Conservation (phyloP, 2,329 filamentous ascomycete species). For the Colletotrichum lupini region DNA sequence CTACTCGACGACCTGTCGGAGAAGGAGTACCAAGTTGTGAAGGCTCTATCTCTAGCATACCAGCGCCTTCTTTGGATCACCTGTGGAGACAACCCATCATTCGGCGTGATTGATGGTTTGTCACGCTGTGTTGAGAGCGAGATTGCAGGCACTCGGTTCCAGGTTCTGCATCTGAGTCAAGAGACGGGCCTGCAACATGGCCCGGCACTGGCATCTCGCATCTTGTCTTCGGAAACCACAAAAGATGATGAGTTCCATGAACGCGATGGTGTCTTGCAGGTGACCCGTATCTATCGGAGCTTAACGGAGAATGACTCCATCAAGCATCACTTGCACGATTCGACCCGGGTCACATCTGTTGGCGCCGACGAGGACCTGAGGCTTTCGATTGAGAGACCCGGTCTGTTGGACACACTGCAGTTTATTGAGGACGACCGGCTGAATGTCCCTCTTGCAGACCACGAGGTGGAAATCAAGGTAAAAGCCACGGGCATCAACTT, state of each 20-base stretch:
- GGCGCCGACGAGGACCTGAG: slow-evolving; percentile 6
- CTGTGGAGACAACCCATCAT: background rate
- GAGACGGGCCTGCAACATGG: background rate
- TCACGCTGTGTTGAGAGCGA: background rate
- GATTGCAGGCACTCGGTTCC: background rate
- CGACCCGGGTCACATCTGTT: slow-evolving; percentile 15
- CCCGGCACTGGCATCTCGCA: background rate
- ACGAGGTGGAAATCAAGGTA: slow-evolving; percentile 45
- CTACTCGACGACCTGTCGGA: background rate
- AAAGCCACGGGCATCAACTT: slow-evolving; percentile 49
- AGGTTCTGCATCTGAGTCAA: background rate
- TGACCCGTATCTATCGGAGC: slow-evolving; percentile 41
- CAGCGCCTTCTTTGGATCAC: background rate
- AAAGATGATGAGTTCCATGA: slow-evolving; percentile 4
- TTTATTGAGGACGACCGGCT: slow-evolving; percentile 42
- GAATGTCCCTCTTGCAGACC: slow-evolving; percentile 27
- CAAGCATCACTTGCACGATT: slow-evolving; percentile 38
- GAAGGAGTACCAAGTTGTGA: background rate
- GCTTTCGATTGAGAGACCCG: slow-evolving; percentile 34
- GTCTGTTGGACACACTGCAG: slow-evolving; percentile 43
- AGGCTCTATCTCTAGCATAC: background rate
- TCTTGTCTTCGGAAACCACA: background rate
- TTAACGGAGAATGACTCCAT: slow-evolving; percentile 39
- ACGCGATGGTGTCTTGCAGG: background rate
- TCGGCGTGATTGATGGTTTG: background rate